These are phyloP conservation scores for Cordyceps farinosa DNA, from an alignment of 2,329 filamentous ascomycete genomes.

Conservation along the genomic window DNA sequence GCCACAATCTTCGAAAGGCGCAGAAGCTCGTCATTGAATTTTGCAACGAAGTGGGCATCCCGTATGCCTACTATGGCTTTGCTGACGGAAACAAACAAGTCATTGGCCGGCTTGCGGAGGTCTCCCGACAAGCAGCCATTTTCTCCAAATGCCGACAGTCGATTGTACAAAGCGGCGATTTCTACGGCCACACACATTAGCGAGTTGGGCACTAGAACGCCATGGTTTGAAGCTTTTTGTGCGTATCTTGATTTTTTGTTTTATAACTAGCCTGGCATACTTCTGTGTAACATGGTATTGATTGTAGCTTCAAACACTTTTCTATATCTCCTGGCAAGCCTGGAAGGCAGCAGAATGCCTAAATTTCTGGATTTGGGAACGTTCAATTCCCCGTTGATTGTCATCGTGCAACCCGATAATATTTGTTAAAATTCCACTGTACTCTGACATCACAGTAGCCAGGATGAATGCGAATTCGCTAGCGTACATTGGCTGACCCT, in stretches of 20 bases:
- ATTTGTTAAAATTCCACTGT: neutral
- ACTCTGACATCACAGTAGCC: neutral
- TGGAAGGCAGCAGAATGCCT: neutral
- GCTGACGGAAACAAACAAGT: slow-evolving; percentile 79
- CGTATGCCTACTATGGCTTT: slow-evolving; percentile 83
- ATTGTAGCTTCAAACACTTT: neutral
- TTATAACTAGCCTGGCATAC: neutral
- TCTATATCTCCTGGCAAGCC: neutral
- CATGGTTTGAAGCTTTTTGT: neutral
- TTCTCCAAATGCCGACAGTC: slow-evolving; percentile 68
- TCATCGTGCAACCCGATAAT: neutral
- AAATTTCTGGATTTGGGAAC: neutral
- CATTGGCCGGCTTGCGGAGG: slow-evolving; percentile 70
- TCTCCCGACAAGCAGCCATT: slow-evolving; percentile 75
- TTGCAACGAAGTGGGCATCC: slow-evolving; percentile 76
- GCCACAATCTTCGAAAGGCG: slow-evolving; percentile 74
- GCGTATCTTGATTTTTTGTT: neutral
- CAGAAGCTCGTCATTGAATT: slow-evolving; percentile 78
- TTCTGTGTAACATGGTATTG: neutral
- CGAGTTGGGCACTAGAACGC: neutral
- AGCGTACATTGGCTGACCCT: slow-evolving; percentile 11
- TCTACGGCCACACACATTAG: slow-evolving; percentile 14
- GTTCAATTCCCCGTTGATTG: neutral
- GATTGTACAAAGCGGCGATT: slow-evolving; percentile 33
- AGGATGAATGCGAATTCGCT: neutral